Evolutionary conservation across 441 rosid species (phyloP), one percentile per base, ranked within the genome.

Genomic region (Populus hybrid): DNA sequence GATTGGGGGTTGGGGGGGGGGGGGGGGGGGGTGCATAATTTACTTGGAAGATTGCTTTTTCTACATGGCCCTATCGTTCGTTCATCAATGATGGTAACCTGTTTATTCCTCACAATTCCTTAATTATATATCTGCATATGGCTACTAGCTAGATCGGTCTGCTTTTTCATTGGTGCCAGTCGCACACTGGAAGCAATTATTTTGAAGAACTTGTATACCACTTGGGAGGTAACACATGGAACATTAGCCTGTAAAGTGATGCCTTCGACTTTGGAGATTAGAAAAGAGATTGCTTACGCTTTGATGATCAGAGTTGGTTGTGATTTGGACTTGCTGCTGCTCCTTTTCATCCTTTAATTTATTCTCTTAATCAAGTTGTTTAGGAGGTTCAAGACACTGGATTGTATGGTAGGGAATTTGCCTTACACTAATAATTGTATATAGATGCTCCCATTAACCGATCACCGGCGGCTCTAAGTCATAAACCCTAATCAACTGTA

Each of bases 151-250:
- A 38, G 0, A 38, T 38, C 45, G 45, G 0, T 38, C 45, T 38
- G 45, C 45, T 38, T 38, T 38, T 36, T 79, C 72, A 76, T 76
- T 78, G 81, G 76, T 68, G 73, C 67, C 23, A 40, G 56, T 74
- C 68, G 9, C 76, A 79, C 74, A 61, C 71, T 64, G 64, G 12
- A 77, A 42, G 53, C 70, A 80, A 80, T 79, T 40, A 69, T 80
- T 40, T 71, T 77, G 29, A 63, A 67, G 71, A 64, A 74, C 35
- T 28, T 65, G 71, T 45, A 45, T 45, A 74, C 79, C 76, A 71
- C 72, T 53, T 69, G 29, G 77, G 77, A 77, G 81, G 77, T 74
- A 72, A 77, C 76, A 72, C 79, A 68, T 83, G 81, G 76, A 77
- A 38, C 68, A 40, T 77, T 78, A 14, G 26, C 75, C 79, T 76